Conservation (phyloP, 805 yeast genomes). For the Millerozyma acaciae region DNA sequence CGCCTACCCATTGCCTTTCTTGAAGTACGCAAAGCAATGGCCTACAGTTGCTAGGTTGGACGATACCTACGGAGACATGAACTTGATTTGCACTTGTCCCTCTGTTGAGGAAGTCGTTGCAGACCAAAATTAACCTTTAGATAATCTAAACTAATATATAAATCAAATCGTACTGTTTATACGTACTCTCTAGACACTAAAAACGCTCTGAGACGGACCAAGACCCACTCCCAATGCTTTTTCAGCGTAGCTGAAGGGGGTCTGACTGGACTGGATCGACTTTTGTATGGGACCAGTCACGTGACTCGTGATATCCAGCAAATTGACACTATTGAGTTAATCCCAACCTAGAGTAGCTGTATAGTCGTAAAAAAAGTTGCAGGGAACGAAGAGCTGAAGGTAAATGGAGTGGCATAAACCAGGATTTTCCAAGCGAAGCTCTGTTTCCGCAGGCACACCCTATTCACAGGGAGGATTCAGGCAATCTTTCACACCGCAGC, state of each 20-base stretch:
- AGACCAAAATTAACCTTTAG: slow-evolving; percentile 11
- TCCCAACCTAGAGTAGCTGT: too few relatives aligned
- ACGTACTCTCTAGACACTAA: too few relatives aligned
- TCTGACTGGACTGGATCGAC: too few relatives aligned
- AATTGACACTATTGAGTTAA: too few relatives aligned
- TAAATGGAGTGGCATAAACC: slow-evolving; percentile 10
- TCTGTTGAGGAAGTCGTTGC: slow-evolving; percentile 69
- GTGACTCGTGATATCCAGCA: too few relatives aligned
- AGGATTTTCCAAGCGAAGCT: slow-evolving; percentile 6
- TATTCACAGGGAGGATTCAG: slow-evolving; percentile 3
- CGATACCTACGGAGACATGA: slow-evolving; percentile 91
- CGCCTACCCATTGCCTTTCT: slow-evolving; percentile 80
- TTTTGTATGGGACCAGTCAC: too few relatives aligned
- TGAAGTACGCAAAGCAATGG: slow-evolving; percentile 83
- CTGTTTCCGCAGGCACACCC: slow-evolving; percentile 10
- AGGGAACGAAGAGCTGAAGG: neutral
- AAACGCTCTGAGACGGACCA: too few relatives aligned
- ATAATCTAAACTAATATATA: too few relatives aligned
- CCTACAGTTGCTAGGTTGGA: slow-evolving; percentile 91
- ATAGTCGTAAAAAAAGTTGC: too few relatives aligned
- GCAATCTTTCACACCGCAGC: neutral
- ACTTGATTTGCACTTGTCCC: slow-evolving; percentile 91
- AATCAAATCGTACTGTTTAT: too few relatives aligned
- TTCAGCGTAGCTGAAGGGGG: too few relatives aligned
- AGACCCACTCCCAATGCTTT: too few relatives aligned